These are phyloP conservation scores for Luzula sylvatica DNA, from an alignment of 176 grass and related monocot species.

Conservation along the genomic window DNA sequence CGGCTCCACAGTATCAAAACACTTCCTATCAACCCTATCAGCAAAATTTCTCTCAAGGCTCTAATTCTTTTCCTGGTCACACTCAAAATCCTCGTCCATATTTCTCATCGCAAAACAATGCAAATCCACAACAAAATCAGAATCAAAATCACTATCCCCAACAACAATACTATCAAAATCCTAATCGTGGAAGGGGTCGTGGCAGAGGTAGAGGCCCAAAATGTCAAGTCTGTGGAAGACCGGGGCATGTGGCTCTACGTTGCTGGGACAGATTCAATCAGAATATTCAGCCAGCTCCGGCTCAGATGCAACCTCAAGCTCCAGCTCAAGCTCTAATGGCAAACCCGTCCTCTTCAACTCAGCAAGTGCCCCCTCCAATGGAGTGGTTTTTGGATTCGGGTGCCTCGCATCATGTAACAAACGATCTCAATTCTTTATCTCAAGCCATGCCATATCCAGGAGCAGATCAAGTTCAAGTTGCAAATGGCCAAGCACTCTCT, in stretches of 20 bases:
- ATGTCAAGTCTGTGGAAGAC: background rate
- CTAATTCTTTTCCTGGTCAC: too few species aligned
- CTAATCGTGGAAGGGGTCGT: background rate
- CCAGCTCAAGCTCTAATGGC: background rate
- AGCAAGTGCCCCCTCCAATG: background rate
- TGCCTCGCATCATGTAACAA: background rate
- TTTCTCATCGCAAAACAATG: too few species aligned
- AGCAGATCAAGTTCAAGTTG: background rate
- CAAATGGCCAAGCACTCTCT: too few species aligned
- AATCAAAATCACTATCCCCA: too few species aligned
- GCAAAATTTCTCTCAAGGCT: too few species aligned
- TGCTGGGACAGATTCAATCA: background rate
- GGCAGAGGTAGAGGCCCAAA: background rate
- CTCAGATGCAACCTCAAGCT: background rate
- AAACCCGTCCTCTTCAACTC: background rate
- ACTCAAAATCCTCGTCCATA: too few species aligned
- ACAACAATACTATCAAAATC: too few species aligned
- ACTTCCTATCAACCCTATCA: too few species aligned
- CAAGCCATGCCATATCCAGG: background rate
- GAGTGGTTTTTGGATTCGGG: background rate
- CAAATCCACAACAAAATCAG: too few species aligned
- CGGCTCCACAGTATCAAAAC: too few species aligned
- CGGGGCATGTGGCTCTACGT: background rate
- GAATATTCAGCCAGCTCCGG: too few species aligned
- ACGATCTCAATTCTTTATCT: background rate